Evolutionary conservation across 805 yeast species (phyloP).

Genomic region (Zygoascus tannicola): DNA sequence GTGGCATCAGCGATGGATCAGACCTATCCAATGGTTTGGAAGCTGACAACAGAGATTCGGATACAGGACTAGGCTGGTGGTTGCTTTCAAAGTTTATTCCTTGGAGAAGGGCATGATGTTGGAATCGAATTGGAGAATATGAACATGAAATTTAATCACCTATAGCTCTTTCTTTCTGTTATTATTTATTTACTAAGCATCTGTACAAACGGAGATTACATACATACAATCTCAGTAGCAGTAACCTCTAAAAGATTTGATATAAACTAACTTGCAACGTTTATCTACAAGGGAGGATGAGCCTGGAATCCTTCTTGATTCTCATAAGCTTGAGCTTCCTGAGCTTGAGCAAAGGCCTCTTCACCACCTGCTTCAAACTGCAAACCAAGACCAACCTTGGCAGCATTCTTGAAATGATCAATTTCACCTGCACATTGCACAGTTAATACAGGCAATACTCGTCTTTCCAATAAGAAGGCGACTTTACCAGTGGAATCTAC

Average conservation of each 20-base stretch:
- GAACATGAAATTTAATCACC: not conserved
- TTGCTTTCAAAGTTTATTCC: not conserved
- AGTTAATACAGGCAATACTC: constrained; percentile 84
- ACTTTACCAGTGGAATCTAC: constrained; percentile 87
- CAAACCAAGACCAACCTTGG: constrained; percentile 85
- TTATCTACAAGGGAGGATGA: constrained; percentile 22
- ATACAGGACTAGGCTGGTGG: not conserved
- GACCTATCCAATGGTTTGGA: not conserved
- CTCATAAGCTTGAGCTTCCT: constrained; percentile 14
- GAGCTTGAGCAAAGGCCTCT: constrained; percentile 59
- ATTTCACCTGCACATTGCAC: constrained; percentile 85
- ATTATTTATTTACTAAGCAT: not conserved
- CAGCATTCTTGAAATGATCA: constrained; percentile 72
- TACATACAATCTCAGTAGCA: no score
- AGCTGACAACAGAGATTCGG: not conserved
- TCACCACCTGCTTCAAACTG: constrained; percentile 95
- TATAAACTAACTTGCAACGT: not conserved
- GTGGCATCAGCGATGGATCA: not conserved
- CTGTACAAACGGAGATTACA: not conserved
- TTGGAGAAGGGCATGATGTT: no score
- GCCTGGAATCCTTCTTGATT: constrained; percentile 16
- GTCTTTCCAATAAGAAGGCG: constrained; percentile 82
- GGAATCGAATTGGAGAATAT: no score
- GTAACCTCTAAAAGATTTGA: no score
- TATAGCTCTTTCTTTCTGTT: not conserved